Evolutionary conservation across 78 protist genomes (phyloP).

Genomic region (Parvularia atlantis): DNA sequence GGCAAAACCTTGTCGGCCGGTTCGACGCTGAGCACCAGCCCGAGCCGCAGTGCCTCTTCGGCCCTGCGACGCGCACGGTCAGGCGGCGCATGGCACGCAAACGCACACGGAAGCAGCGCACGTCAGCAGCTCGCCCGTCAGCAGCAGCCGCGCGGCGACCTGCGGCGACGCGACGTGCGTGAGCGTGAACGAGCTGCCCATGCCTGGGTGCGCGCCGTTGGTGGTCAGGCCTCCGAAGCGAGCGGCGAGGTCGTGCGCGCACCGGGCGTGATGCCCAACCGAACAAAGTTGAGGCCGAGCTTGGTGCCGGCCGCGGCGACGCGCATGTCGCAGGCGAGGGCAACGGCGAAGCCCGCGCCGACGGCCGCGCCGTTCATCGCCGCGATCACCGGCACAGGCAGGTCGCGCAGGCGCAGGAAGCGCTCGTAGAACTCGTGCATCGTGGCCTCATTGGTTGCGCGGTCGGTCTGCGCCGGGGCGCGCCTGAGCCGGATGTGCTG

Average conservation of each 20-base stretch:
- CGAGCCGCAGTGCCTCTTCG: background rate
- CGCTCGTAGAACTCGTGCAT: slow-evolving; percentile 24
- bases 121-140: slow-evolving; percentile 12
- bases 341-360: slow-evolving; percentile 32
- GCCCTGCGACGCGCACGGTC: background rate
- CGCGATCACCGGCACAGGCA: slow-evolving; percentile 26
- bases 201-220: background rate
- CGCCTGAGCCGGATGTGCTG: too few species aligned
- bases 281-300: slow-evolving; percentile 25
- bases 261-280: slow-evolving; percentile 35
- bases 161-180: background rate
- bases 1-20: too few species aligned
- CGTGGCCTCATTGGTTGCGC: background rate
- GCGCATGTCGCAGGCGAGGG: slow-evolving; percentile 33
- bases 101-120: background rate
- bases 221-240: background rate
- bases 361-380: slow-evolving; percentile 37
- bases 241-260: background rate
- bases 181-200: slow-evolving; percentile 22
- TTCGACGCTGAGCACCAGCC: background rate
- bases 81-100: background rate
- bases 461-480: background rate
- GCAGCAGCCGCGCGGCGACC: slow-evolving; percentile 18
- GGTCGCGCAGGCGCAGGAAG: slow-evolving; percentile 19
- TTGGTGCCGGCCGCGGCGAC: background rate